Evolutionary conservation across 495 filamentous ascomycete genomes (phyloP).

Genomic region (Penicillium samsonianum): DNA sequence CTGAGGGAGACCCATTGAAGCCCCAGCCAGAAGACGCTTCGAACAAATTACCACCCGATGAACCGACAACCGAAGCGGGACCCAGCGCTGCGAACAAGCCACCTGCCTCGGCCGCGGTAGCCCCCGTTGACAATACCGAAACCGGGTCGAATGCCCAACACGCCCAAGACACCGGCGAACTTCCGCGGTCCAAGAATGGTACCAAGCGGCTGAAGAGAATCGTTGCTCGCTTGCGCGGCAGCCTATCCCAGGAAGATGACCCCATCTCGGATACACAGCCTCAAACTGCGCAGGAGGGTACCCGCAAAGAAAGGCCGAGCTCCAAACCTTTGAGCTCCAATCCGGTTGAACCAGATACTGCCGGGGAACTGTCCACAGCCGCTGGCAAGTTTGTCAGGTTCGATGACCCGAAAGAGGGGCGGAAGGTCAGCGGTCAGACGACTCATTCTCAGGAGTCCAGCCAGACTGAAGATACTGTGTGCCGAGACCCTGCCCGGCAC

Average conservation of each 20-base stretch:
- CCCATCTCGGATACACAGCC: background rate
- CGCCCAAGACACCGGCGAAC: background rate
- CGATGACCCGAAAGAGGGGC: conserved; percentile 15
- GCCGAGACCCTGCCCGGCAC: conserved; percentile 30
- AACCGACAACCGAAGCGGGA: background rate
- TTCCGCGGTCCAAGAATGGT: conserved; percentile 9
- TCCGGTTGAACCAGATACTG: background rate
- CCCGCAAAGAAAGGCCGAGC: background rate
- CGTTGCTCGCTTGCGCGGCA: conserved; percentile 14
- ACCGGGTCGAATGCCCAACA: background rate
- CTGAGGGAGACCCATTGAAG: conserved; percentile 4
- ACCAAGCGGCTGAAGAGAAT: conserved; percentile 20
- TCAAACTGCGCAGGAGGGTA: background rate
- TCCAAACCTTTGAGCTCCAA: background rate
- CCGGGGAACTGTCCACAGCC: background rate
- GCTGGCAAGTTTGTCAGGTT: background rate
- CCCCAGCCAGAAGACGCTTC: background rate
- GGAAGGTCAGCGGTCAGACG: conserved; percentile 35
- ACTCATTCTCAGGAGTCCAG: conserved; percentile 34
- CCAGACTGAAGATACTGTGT: conserved; percentile 33
- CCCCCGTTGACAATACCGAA: background rate
- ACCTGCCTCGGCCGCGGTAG: background rate
- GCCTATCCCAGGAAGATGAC: conserved; percentile 11
- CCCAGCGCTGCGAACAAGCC: background rate
- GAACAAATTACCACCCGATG: background rate